A percentile compares a stretch with the other conserved stretches of the same genome.
Evolutionary conservation across 768 basidiomycete species (phyloP).

Genomic region (Tylopilus rubrobrunneus): DNA sequence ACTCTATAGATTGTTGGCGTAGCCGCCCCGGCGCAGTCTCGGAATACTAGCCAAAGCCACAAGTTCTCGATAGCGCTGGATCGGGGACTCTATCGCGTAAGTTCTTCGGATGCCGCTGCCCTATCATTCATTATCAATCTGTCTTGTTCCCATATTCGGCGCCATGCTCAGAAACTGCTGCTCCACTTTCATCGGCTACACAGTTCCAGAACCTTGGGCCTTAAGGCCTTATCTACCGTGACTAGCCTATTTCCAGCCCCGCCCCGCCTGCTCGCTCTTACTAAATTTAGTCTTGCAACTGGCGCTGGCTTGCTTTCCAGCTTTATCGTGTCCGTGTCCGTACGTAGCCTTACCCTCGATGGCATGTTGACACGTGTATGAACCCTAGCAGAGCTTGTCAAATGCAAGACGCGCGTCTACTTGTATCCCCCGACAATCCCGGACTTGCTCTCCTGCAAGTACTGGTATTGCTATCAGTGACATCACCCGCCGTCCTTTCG

Average conservation of each 20-base stretch:
- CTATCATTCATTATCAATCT: not conserved
- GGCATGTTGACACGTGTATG: constrained; percentile 23
- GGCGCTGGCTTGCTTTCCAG: constrained; percentile 78
- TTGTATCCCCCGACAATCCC: constrained; percentile 28
- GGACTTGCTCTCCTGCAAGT: not conserved
- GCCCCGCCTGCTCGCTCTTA: constrained; percentile 42
- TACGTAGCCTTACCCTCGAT: not conserved
- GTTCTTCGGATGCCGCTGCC: constrained; percentile 16
- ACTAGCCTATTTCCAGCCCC: constrained; percentile 14
- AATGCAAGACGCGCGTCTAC: constrained; percentile 45
- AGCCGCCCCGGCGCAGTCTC: constrained; percentile 67
- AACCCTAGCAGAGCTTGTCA: constrained; percentile 90
- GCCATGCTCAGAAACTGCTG: constrained; percentile 85
- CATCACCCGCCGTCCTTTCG: not conserved
- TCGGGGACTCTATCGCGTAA: constrained; percentile 51
- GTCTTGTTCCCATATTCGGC: constrained; percentile 80
- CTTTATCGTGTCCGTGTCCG: constrained; percentile 66
- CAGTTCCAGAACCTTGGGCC: no score
- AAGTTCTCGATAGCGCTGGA: constrained; percentile 66
- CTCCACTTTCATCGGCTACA: constrained; percentile 16
- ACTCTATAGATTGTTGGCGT: constrained; percentile 54
- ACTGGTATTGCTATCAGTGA: not conserved
- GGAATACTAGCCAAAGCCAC: constrained; percentile 89
- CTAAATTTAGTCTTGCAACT: constrained; percentile 70
- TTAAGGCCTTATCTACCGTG: constrained; percentile 40